Evolutionary conservation across 1,284 basidiomycete genomes (phyloP), one percentile per base, ranked within the genome.

Genomic region (Mycosarcoma maydis): DNA sequence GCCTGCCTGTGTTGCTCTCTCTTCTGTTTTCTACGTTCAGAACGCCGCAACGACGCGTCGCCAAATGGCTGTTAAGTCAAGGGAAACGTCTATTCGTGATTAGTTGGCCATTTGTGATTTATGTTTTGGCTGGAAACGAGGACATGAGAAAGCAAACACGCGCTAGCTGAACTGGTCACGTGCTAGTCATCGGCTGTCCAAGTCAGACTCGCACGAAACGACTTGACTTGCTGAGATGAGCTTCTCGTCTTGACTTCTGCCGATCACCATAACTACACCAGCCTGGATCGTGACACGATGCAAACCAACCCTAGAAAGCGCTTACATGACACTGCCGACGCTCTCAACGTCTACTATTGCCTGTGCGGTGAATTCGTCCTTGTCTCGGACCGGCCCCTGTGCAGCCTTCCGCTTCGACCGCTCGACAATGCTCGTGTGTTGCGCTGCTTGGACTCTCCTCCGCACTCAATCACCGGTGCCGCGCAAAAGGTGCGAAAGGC

Each of bases 311-410:
- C n/a, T n/a, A n/a, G n/a, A 30, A 9, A 1, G 4, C 45, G 9
- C 17, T 16, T 34, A 5, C 23, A 36, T n/a, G 24, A 34, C 17
- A 23, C 14, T 20, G 42, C 33, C 3, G 23, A 34, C 49, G 34
- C 47, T 3, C 67, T 73, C 29, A 56, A 59, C 14, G 56, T 73
- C 32, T 79, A 75, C 70, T 80, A 78, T 61, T 80, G 78, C 43
- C 57, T 79, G 39, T 80, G 78, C 53, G 78, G 78, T 17, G 78
- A 80, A 39, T 80, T 80, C 45, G 66, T 60, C 13, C 67, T 80
- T 14, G 78, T 79, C 26, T 72, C 51, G 32, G 72, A 80, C 32
- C 53, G 46, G 2, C 33, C 57, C 6, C 56, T 80, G 6, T 34
- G 52, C 1, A 24, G 39, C 10, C 44, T 76, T 6, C 70, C 78